phyloP scores from a whole-genome alignment of 176 grass and related monocot species.

The Eragrostis nindensis region DNA sequence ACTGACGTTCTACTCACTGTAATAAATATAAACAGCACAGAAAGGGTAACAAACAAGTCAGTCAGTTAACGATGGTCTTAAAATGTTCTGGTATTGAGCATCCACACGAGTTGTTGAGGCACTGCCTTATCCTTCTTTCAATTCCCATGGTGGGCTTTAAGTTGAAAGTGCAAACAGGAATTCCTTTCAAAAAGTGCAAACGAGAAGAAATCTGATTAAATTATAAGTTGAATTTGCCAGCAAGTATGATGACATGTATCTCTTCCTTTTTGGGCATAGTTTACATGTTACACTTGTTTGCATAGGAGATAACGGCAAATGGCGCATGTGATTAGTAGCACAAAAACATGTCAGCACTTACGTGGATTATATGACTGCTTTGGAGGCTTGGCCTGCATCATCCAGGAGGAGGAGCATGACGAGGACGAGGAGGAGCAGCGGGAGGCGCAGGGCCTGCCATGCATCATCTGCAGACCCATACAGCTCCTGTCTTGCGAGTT shows the following conservation, averaged over 20 bases:
- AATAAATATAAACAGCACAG: background rate
- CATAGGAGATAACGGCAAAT: background rate
- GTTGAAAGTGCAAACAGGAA: no score
- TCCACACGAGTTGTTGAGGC: no score
- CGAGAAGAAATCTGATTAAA: no score
- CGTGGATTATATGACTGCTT: conserved; percentile 33
- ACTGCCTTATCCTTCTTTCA: no score
- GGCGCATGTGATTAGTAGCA: background rate
- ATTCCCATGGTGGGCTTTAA: no score
- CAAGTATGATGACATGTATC: background rate
- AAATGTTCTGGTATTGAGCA: no score
- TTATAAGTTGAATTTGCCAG: background rate
- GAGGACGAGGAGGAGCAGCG: conserved; percentile 31
- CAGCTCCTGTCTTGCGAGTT: background rate
- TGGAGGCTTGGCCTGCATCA: conserved; percentile 30
- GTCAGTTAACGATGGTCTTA: background rate
- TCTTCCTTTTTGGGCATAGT: no score
- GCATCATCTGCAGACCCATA: conserved; percentile 48
- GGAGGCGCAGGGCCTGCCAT: conserved; percentile 36
- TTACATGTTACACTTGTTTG: background rate
- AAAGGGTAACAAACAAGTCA: background rate
- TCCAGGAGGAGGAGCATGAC: conserved; percentile 22
- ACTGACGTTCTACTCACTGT: conserved; percentile 40
- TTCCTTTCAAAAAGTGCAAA: no score
- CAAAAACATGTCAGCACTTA: conserved; percentile 1